phyloP scores from a whole-genome alignment of 2,329 filamentous ascomycete species.

The Biscogniauxia sp. region DNA sequence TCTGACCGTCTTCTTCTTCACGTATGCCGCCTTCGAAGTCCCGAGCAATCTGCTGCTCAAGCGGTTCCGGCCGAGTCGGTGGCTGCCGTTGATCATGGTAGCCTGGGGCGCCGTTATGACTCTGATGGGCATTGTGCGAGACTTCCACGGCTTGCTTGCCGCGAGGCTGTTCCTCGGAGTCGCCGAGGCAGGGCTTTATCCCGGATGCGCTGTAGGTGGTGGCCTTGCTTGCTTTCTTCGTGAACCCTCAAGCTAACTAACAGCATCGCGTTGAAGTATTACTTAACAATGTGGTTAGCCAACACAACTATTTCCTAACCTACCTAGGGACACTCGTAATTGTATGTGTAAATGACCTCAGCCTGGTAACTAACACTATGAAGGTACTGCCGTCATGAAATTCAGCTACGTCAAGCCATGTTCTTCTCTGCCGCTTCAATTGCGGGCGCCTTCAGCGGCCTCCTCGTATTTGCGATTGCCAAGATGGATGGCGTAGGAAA shows the following conservation, averaged over 20 bases:
- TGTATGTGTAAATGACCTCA: background rate
- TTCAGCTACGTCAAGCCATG: conserved; percentile 59
- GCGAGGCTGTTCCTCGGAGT: conserved; percentile 49
- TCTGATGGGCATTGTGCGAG: conserved; percentile 51
- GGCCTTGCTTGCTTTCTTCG: too few species aligned
- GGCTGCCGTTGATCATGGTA: conserved; percentile 75
- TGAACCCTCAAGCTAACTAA: too few species aligned
- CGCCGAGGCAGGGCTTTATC: conserved; percentile 33
- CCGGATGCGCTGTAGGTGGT: conserved; percentile 30
- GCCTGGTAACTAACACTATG: background rate
- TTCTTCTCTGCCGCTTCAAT: conserved; percentile 83
- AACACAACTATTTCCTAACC: background rate
- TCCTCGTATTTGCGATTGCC: conserved; percentile 67
- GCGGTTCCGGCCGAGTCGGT: conserved; percentile 67
- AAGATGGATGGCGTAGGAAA: conserved; percentile 67
- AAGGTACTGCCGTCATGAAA: conserved; percentile 53
- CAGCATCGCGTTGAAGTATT: conserved; percentile 36
- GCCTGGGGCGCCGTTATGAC: conserved; percentile 46
- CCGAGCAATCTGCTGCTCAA: conserved; percentile 79
- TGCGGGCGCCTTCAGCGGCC: conserved; percentile 73
- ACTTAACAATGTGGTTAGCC: conserved; percentile 51
- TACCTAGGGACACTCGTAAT: too few species aligned
- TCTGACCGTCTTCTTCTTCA: conserved; percentile 74
- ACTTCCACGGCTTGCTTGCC: conserved; percentile 45
- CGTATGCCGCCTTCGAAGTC: conserved; percentile 73